Base-by-base conservation (phyloP, 331 rosid genomes). In the Prunus yedoensis region DNA sequence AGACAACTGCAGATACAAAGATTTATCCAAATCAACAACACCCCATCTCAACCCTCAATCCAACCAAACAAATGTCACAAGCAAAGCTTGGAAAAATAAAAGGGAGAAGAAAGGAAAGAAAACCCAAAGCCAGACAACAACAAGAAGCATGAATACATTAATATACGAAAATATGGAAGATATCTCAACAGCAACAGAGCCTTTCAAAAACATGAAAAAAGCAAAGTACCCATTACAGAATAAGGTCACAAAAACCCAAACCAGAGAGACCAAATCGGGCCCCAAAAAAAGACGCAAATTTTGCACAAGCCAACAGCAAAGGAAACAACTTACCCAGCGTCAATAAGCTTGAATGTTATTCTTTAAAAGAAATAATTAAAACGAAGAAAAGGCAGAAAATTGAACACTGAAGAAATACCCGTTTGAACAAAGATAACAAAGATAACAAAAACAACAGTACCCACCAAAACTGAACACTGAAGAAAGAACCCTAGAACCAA, bases 401-500 rank as follows among this genome's bases (percentile, higher is more conserved):
- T 7, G 20, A 32, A n/a, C 5, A 17, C 23, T 45, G 6, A 35
- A 3, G 4, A 53, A 32, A 32, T 20, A 16, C 10, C 46, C 77
- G 16, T 38, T 21, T 56, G 54, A 9, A 27, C 41, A 38, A 28
- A 27, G 41, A 14, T 57, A 9, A 27, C 41, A 38, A 28, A 27
- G 41, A 14, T 57, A 9, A 35, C 41, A 57, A 38, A 72, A 27
- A 21, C 30, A 56, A 56, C 2, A 15, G 75, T 11, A 41, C 30
- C 20, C 65, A 63, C 67, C 32, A 6, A 70, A 66, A 12, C 35
- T 60, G 14, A 60, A 23, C 17, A 25, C 65, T 25, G 5, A 18
- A 68, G 43, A 68, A 18, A 70, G 47, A 73, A 47, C 60, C 69
- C 82, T 68, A 84, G 4, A 51, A 61, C 61, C 38, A 59, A 80